Conservation (phyloP, 2,329 filamentous ascomycete species). For the Emericellopsis cladophorae region DNA sequence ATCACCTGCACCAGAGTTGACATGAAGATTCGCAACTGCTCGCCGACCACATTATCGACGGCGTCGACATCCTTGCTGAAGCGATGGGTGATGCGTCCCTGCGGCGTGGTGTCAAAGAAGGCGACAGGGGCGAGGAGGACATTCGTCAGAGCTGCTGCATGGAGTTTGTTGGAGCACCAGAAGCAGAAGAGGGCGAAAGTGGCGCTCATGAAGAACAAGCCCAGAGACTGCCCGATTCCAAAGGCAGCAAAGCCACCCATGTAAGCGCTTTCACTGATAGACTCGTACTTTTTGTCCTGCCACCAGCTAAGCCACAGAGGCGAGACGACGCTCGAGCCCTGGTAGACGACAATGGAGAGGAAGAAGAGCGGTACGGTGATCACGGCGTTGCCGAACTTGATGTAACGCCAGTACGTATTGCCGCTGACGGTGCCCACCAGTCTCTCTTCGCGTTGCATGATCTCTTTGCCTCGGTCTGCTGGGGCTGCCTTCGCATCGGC, state of each 20-base stretch:
- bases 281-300: slow-evolving; percentile 41
- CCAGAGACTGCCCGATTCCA: slow-evolving; percentile 37
- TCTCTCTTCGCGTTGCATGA: slow-evolving; percentile 45
- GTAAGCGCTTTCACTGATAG: slow-evolving; percentile 17
- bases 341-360: slow-evolving; percentile 37
- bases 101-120: slow-evolving; percentile 83
- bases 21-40: slow-evolving; percentile 38
- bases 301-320: slow-evolving; percentile 59
- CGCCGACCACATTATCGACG: slow-evolving; percentile 69
- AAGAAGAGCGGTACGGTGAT: slow-evolving; percentile 41
- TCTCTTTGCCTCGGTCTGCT: slow-evolving; percentile 7
- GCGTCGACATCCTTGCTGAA: slow-evolving; percentile 89
- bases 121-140: slow-evolving; percentile 22
- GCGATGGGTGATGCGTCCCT: slow-evolving; percentile 84
- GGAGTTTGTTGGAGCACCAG: slow-evolving; percentile 32
- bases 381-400: slow-evolving; percentile 44
- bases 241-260: slow-evolving; percentile 51
- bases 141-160: slow-evolving; percentile 5
- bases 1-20: slow-evolving; percentile 68
- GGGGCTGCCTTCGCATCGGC: background rate
- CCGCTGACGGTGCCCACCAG: slow-evolving; percentile 48
- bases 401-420: slow-evolving; percentile 50
- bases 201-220: slow-evolving; percentile 50
- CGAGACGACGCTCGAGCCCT: slow-evolving; percentile 50
- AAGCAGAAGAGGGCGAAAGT: slow-evolving; percentile 29